Evolutionary conservation across 768 basidiomycete genomes (phyloP).

Genomic region (Mrakia frigida): DNA sequence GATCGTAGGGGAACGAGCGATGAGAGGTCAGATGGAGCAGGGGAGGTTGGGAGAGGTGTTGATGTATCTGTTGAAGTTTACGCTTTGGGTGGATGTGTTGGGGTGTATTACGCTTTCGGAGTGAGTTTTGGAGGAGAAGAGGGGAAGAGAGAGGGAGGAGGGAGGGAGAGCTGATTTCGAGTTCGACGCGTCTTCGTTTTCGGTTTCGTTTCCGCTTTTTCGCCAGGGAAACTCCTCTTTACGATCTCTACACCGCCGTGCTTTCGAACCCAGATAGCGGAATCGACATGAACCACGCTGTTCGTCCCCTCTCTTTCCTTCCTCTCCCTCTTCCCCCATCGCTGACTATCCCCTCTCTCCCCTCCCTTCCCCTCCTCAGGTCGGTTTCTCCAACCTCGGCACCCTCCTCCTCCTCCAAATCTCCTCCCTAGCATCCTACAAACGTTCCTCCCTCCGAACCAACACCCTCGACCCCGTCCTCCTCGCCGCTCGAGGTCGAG

Average conservation of each 20-base stretch:
- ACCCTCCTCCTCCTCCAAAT: neutral
- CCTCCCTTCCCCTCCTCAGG: neutral
- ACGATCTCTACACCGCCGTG: neutral
- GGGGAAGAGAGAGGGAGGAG: neutral
- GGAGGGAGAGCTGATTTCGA: neutral
- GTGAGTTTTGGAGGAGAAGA: neutral
- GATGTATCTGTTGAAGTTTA: neutral
- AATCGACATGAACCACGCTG: neutral
- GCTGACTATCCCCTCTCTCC: neutral
- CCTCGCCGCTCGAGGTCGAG: neutral
- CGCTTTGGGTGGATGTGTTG: neutral
- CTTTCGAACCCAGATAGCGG: neutral
- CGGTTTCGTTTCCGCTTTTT: neutral
- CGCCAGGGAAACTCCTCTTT: neutral
- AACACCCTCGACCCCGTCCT: neutral
- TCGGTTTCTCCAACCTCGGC: conserved; percentile 8
- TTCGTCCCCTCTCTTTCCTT: neutral
- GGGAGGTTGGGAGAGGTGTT: conserved; percentile 3
- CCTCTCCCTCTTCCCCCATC: neutral
- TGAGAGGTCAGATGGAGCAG: neutral
- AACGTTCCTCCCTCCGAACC: neutral
- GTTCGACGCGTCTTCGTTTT: neutral
- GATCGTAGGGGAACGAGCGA: conserved; percentile 9
- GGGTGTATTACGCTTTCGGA: neutral
- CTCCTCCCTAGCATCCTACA: neutral